Evolutionary conservation across 23 red algal species (phyloP), one percentile per base, ranked within the genome.

Genomic region (Cyanidium caldarium): DNA sequence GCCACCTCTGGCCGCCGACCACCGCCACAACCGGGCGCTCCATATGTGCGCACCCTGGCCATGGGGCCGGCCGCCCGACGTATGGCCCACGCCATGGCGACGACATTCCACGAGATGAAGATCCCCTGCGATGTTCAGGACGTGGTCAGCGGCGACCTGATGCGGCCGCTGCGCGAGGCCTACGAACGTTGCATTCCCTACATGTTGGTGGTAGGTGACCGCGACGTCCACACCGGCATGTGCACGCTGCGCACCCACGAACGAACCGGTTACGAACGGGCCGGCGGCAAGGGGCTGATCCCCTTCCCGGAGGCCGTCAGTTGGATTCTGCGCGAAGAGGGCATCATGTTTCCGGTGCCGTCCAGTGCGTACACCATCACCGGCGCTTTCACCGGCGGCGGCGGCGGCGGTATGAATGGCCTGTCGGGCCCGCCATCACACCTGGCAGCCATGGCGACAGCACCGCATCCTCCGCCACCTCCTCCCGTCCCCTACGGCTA

Each of bases 231-330:
- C 39, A 79, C 68, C 20, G 78, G 78, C 28, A 82, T 80, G 0
- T 94, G 89, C 40, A 83, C 89, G 21, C 73, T 94, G 38, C 77
- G 89, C 3, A 94, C 84, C 29, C 70, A 86, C 15, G 89, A 94
- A 42, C 77, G 38, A 40, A 83, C 82, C n/a, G 89, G 89, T 7
- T 94, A 86, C 69, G 82, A 94, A 40, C 80, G 86, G 72, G 79
- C 79, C 3, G 81, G 79, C 25, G 89, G 83, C 1, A 83, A 82
- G 23, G 73, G 73, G 44, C 72, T 90, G 25, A 87, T 94, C 51
- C 77, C 77, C 68, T 66, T 94, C 28, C 68, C 66, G 29, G 89
- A 94, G 36, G 89, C 82, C 12, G 66, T 94, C 37, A 78, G 81
- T 17, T 76, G 86, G 23, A 80, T 85, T 61, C 46, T 86, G 2